Base-by-base conservation (phyloP, 352 stramenopile species). In the Pythium volutum region DNA sequence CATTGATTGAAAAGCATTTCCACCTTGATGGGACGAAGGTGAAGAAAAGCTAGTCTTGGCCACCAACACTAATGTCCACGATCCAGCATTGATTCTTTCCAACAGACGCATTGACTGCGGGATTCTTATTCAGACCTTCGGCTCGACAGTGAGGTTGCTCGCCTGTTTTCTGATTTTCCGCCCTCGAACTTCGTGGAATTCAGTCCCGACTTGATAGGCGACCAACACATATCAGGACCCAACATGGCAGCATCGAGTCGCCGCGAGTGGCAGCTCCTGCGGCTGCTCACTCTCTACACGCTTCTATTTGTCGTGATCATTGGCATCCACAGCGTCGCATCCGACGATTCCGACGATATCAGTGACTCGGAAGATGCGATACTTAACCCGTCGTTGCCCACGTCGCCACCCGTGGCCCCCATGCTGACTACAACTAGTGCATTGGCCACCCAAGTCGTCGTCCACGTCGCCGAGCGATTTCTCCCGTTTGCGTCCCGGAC, bases 381-480 rank as follows among this genome's bases (percentile, higher is more conserved):
- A 29, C 29, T 8, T 9, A 9, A 42, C n/a, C 47, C 47, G 4
- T n/a, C 31, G 1, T 3, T 46, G 33, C 31, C 18, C 2, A 22
- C 34, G 8, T 56, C 50, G 1, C 50, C 52, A 15, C 51, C 51
- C 5, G 51, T 49, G 51, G 20, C 48, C 3, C 51, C 51, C 5
- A 18, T 48, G 33, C 36, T 39, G 31, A 0, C 38, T 7, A 22
- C 36, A 1, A 7, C 14, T 3, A 16, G 11, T 14, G 6, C 22
- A 10, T 27, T 34, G 15, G n/a, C 48, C 2, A 41, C 41, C 10
- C 27, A 41, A 48, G 43, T 66, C 2, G 29, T 25, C 10, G 43
- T 61, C 3, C 59, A 66, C 51, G 51, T 61, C n/a, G 31, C 48
- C 14, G 59, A 66, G 39, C 50, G 51, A 22, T 66, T 55, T 43